These are phyloP conservation scores for Pinguiococcus pyrenoidosus DNA, from an alignment of 108 stramenopile genomes.

Conservation along the genomic window DNA sequence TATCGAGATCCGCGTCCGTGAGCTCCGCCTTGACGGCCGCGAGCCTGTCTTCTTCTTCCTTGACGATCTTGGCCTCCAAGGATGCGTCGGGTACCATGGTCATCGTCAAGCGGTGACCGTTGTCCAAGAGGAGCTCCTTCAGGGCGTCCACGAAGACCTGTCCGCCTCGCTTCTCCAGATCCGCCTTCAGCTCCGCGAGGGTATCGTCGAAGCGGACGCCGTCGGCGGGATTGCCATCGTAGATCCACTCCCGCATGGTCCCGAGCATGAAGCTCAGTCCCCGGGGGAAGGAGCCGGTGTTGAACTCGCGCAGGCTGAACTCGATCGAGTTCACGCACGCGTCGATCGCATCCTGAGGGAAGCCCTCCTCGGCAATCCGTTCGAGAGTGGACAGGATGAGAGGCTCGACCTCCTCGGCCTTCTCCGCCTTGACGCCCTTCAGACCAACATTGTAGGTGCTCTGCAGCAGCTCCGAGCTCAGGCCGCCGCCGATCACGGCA, in stretches of 20 bases:
- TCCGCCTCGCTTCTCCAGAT: conserved; percentile 51
- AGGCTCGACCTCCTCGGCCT: conserved; percentile 53
- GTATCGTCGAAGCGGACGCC: conserved; percentile 78
- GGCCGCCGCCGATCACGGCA: conserved; percentile 78
- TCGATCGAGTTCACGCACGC: conserved; percentile 89
- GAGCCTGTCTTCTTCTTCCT: conserved; percentile 60
- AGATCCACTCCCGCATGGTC: conserved; percentile 79
- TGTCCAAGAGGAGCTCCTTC: conserved; percentile 58
- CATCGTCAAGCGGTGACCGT: conserved; percentile 76
- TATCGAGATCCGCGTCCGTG: conserved; percentile 54
- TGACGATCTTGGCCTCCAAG: conserved; percentile 48
- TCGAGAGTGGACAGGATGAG: conserved; percentile 60
- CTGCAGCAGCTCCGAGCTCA: conserved; percentile 76
- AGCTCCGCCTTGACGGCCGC: conserved; percentile 62
- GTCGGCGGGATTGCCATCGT: conserved; percentile 66
- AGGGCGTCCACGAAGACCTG: conserved; percentile 45
- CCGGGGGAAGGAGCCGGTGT: conserved; percentile 91
- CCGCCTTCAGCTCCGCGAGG: conserved; percentile 64
- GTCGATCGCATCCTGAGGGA: conserved; percentile 41
- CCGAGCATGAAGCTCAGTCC: conserved; percentile 88
- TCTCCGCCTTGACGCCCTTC: conserved; percentile 65
- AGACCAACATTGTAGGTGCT: conserved; percentile 77
- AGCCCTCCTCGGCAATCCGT: conserved; percentile 71
- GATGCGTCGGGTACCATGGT: conserved; percentile 75
- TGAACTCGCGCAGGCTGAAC: conserved; percentile 88